phyloP scores from a whole-genome alignment of 371 early-diverging fungal genomes.

The Ordospora colligata region DNA sequence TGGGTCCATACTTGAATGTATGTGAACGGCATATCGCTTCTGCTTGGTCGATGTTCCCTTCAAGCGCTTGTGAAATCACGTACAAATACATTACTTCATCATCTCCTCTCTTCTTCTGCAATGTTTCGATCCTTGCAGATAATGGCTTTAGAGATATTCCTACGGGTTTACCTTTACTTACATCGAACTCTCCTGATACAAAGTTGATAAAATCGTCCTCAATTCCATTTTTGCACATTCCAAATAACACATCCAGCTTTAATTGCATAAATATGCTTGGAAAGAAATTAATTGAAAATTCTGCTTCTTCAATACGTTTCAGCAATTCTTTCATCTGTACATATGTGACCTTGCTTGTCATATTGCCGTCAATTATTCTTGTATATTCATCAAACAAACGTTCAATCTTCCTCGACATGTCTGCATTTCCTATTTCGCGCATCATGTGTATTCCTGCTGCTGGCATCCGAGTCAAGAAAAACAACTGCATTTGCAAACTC shows the following conservation, averaged over 20 bases:
- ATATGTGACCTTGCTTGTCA: background rate
- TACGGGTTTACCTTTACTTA: too few relatives aligned
- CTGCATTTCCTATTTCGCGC: background rate
- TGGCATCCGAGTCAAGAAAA: background rate
- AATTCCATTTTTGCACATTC: background rate
- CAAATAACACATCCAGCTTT: background rate
- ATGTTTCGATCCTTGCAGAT: background rate
- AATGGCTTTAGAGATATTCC: background rate
- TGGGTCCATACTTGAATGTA: background rate
- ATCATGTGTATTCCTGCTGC: background rate
- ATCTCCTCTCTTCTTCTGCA: background rate
- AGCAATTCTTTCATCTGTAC: background rate
- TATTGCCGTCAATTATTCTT: background rate
- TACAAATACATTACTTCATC: conserved; percentile 15
- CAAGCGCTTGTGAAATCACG: background rate
- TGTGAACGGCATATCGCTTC: background rate
- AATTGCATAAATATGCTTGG: conserved; percentile 8
- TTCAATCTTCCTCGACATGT: background rate
- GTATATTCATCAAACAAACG: background rate
- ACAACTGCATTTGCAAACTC: background rate
- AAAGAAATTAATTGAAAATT: conserved; percentile 2
- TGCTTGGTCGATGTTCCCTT: background rate
- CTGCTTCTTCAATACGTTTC: background rate
- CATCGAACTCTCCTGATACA: too few relatives aligned
- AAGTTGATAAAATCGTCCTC: background rate